A percentile compares a stretch with the other conserved stretches of the same genome.
Evolutionary conservation across 2,329 filamentous ascomycete species (phyloP).

Genomic region (Domatiomyces globalis): DNA sequence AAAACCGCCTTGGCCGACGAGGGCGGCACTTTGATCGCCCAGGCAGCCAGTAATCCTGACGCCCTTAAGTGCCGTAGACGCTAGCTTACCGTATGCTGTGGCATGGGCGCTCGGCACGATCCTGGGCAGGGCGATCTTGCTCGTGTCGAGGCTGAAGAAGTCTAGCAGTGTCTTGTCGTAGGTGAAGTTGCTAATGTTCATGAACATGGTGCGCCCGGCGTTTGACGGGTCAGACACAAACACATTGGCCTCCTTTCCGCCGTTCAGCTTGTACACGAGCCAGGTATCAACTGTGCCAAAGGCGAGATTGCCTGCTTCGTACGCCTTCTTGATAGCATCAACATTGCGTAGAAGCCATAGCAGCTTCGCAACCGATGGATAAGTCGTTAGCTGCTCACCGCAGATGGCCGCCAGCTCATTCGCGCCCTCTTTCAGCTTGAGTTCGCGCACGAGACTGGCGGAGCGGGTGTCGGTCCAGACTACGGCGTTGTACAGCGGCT

Average conservation of each 20-base stretch:
- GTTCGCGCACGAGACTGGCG: constrained; percentile 53
- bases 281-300: constrained; percentile 72
- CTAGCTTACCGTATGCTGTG: constrained; percentile 50
- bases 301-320: constrained; percentile 52
- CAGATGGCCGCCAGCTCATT: constrained; percentile 50
- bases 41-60: constrained; percentile 58
- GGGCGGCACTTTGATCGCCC: constrained; percentile 62
- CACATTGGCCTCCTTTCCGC: constrained; percentile 40
- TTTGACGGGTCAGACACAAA: constrained; percentile 68
- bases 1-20: constrained; percentile 69
- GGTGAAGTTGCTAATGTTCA: constrained; percentile 58
- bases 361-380: constrained; percentile 64
- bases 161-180: constrained; percentile 57
- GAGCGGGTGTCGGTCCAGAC: constrained; percentile 72
- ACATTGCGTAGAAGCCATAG: constrained; percentile 58
- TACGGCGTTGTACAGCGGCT: constrained; percentile 61
- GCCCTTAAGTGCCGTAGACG: constrained; percentile 47
- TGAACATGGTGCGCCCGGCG: constrained; percentile 71
- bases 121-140: constrained; percentile 53
- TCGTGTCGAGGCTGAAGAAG: constrained; percentile 54
- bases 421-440: constrained; percentile 48
- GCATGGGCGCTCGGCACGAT: constrained; percentile 61
- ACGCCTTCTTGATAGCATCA: constrained; percentile 49
- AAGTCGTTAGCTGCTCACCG: constrained; percentile 64
- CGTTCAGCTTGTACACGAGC: constrained; percentile 61